Conservation (phyloP, 1,284 basidiomycete species). For the Heterobasidion occidentale region DNA sequence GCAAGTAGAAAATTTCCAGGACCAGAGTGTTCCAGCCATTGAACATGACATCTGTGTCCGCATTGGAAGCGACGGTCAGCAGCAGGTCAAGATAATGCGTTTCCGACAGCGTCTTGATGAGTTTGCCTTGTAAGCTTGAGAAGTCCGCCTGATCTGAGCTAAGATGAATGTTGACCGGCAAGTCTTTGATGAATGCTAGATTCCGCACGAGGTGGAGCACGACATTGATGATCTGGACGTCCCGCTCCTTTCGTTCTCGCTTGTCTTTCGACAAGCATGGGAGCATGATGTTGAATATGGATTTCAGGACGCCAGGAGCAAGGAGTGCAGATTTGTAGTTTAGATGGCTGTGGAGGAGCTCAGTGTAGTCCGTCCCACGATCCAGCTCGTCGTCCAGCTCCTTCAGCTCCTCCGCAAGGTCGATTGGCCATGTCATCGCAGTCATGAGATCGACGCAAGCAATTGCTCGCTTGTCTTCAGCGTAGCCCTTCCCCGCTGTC, state of each 20-base stretch:
- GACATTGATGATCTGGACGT: slow-evolving; percentile 81
- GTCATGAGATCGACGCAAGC: slow-evolving; percentile 85
- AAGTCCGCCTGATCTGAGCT: slow-evolving; percentile 73
- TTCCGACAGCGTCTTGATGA: slow-evolving; percentile 66
- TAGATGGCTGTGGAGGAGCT: slow-evolving; percentile 71
- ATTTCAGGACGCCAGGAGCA: slow-evolving; percentile 56
- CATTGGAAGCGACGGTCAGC: slow-evolving; percentile 75
- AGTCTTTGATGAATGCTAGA: slow-evolving; percentile 83
- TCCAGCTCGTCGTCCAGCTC: slow-evolving; percentile 79
- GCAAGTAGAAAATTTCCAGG: slow-evolving; percentile 84
- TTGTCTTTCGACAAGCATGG: slow-evolving; percentile 57
- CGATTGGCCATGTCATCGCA: slow-evolving; percentile 96
- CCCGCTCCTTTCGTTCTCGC: slow-evolving; percentile 67
- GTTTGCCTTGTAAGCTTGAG: slow-evolving; percentile 68
- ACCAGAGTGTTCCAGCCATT: slow-evolving; percentile 81
- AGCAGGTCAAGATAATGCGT: slow-evolving; percentile 74
- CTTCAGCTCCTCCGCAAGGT: slow-evolving; percentile 85
- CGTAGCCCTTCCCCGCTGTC: slow-evolving; percentile 68
- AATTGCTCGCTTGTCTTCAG: slow-evolving; percentile 80
- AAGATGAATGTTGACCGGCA: slow-evolving; percentile 56
- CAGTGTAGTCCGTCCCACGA: slow-evolving; percentile 79
- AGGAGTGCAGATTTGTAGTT: slow-evolving; percentile 81
- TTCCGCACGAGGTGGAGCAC: slow-evolving; percentile 89
- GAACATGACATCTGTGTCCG: slow-evolving; percentile 63
- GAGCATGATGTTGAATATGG: slow-evolving; percentile 62